These are phyloP conservation scores for Flaveria sonorensis DNA, from an alignment of 129 eudicot genomes.

Conservation along the genomic window DNA sequence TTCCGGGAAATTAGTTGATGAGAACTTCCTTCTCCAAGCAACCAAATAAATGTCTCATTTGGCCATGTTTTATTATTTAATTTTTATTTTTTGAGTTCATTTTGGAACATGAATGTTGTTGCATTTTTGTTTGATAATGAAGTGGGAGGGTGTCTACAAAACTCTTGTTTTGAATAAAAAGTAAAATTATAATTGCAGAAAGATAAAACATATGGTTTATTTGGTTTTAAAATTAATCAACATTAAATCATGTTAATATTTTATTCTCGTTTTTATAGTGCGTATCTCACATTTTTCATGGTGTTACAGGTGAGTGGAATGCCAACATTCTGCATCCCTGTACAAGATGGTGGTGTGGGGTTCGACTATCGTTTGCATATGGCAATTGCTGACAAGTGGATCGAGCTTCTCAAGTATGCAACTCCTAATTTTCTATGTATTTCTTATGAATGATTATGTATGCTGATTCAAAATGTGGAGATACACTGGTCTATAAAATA, in stretches of 20 bases:
- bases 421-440: conserved; percentile 3
- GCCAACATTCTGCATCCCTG: conserved; percentile 93
- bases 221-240: neutral
- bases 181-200: neutral
- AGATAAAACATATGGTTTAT: neutral
- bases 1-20: neutral
- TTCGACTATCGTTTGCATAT: conserved; percentile 97
- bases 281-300: neutral
- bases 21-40: neutral
- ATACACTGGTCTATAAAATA: neutral
- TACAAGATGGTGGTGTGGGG: conserved; percentile 94
- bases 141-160: neutral
- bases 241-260: neutral
- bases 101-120: neutral
- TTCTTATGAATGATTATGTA: neutral
- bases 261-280: neutral
- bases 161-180: neutral
- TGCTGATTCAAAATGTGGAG: neutral
- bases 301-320: conserved; percentile 89
- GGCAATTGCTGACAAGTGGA: conserved; percentile 99
- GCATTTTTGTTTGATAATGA: neutral
- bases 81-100: neutral
- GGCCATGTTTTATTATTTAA: neutral
- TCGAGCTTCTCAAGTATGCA: conserved; percentile 88
- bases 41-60: conserved; percentile 3